phyloP scores from a whole-genome alignment of 1,284 basidiomycete species.

The Pyrrhoderma lamaoense region DNA sequence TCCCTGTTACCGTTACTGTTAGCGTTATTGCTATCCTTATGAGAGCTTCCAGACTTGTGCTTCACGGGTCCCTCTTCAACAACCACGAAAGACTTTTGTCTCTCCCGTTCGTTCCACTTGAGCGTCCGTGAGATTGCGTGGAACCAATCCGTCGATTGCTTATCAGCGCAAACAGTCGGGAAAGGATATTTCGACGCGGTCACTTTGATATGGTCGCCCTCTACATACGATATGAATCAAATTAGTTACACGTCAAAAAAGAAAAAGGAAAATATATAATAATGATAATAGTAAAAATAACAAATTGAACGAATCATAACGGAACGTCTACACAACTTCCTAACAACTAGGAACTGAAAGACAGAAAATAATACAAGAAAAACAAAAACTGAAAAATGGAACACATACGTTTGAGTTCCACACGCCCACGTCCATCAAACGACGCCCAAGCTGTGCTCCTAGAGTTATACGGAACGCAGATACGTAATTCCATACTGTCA shows the following conservation, averaged over 20 bases:
- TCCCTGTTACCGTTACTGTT: background rate
- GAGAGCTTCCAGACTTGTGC: constrained; percentile 27
- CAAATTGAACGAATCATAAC: too few relatives aligned
- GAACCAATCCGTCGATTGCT: constrained; percentile 99
- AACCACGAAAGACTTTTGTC: constrained; percentile 97
- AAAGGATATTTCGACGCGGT: constrained; percentile 98
- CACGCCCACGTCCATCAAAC: constrained; percentile 94
- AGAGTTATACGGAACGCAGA: constrained; percentile 98
- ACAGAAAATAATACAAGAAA: constrained; percentile 1
- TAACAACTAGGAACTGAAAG: too few relatives aligned
- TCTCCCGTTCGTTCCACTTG: constrained; percentile 96
- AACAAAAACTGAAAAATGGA: too few relatives aligned
- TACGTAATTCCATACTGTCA: constrained; percentile 96
- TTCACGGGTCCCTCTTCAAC: constrained; percentile 75
- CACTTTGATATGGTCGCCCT: constrained; percentile 99
- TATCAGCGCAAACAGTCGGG: constrained; percentile 96
- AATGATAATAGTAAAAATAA: too few relatives aligned
- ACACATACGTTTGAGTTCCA: constrained; percentile 85
- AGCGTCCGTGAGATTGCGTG: constrained; percentile 91
- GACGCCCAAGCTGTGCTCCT: constrained; percentile 98
- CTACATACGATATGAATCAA: constrained; percentile 36
- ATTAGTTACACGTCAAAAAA: background rate
- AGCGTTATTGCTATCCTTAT: constrained; percentile 20
- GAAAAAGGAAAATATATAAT: constrained; percentile 14
- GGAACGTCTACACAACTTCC: too few relatives aligned